Conservation (phyloP, 768 basidiomycete species). For the Phlebiopsis flavidoalba region DNA sequence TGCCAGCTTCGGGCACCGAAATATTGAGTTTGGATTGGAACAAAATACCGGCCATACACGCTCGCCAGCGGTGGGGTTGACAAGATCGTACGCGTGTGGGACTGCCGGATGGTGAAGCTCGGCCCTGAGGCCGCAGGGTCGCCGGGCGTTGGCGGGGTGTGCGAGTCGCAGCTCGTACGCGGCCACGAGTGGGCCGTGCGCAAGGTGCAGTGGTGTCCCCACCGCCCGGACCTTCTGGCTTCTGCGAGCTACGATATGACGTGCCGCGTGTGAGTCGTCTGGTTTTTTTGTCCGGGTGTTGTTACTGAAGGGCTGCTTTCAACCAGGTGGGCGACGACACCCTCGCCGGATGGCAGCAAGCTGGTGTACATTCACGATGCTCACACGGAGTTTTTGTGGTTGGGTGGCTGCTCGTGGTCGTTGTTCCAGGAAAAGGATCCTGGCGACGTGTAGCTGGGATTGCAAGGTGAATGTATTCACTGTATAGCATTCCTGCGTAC, state of each 20-base stretch:
- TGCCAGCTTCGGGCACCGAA: slow-evolving; percentile 76
- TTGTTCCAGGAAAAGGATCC: slow-evolving; percentile 79
- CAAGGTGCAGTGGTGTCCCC: slow-evolving; percentile 87
- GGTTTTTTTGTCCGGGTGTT: neutral
- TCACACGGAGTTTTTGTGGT: slow-evolving; percentile 85
- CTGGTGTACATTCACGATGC: slow-evolving; percentile 72
- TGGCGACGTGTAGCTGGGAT: slow-evolving; percentile 94
- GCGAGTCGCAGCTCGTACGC: slow-evolving; percentile 58
- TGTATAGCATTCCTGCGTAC: slow-evolving; percentile 22
- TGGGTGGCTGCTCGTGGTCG: slow-evolving; percentile 86
- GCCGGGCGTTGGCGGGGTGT: slow-evolving; percentile 61
- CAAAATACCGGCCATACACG: slow-evolving; percentile 76
- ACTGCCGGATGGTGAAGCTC: slow-evolving; percentile 77
- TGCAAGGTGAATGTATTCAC: slow-evolving; percentile 76
- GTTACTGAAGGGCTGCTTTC: slow-evolving; percentile 1
- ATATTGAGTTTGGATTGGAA: slow-evolving; percentile 88
- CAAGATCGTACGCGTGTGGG: slow-evolving; percentile 73
- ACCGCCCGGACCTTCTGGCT: slow-evolving; percentile 65
- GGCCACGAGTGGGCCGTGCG: slow-evolving; percentile 92
- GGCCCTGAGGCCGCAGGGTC: slow-evolving; percentile 34
- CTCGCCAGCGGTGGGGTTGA: slow-evolving; percentile 81
- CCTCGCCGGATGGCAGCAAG: slow-evolving; percentile 43
- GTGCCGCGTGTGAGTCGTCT: slow-evolving; percentile 68
- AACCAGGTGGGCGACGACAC: slow-evolving; percentile 65
- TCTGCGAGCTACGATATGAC: slow-evolving; percentile 93